phyloP scores from a whole-genome alignment of 768 basidiomycete genomes.

The Collybia mongolica region DNA sequence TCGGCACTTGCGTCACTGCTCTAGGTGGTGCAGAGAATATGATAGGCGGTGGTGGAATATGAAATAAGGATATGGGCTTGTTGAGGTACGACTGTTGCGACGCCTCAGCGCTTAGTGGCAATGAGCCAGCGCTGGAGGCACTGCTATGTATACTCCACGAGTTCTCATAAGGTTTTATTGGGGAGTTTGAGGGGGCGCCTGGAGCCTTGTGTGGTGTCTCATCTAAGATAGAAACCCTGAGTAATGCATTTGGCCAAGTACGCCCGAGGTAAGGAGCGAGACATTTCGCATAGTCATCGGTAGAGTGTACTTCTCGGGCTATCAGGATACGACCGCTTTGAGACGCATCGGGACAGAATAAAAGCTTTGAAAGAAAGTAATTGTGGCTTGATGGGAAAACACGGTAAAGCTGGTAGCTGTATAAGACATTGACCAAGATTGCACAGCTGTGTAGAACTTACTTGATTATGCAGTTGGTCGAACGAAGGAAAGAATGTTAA shows the following conservation, averaged over 20 bases:
- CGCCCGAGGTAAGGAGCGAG: conserved; percentile 49
- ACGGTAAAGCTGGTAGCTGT: conserved; percentile 55
- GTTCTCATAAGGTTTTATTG: conserved; percentile 6
- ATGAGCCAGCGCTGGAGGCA: conserved; percentile 4
- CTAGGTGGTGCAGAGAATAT: conserved; percentile 26
- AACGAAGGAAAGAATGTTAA: conserved; percentile 60
- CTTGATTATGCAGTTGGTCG: conserved; percentile 61
- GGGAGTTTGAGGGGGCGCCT: neutral
- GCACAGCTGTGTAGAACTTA: conserved; percentile 26
- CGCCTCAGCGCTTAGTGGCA: neutral
- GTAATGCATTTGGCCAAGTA: conserved; percentile 54
- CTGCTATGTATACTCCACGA: neutral
- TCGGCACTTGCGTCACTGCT: conserved; percentile 18
- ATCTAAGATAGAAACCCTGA: conserved; percentile 64
- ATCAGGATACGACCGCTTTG: conserved; percentile 58
- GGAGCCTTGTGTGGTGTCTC: conserved; percentile 40
- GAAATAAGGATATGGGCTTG: conserved; percentile 24
- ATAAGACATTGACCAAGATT: conserved; percentile 22
- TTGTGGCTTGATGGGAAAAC: conserved; percentile 62
- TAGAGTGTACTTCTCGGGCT: conserved; percentile 54
- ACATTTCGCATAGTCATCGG: conserved; percentile 54
- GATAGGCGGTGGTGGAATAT: conserved; percentile 33
- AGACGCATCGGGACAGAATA: conserved; percentile 65
- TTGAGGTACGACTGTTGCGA: conserved; percentile 3
- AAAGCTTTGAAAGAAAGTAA: conserved; percentile 63